These are phyloP conservation scores for Tolypocladium album DNA, from an alignment of 2,329 filamentous ascomycete species.

Conservation along the genomic window DNA sequence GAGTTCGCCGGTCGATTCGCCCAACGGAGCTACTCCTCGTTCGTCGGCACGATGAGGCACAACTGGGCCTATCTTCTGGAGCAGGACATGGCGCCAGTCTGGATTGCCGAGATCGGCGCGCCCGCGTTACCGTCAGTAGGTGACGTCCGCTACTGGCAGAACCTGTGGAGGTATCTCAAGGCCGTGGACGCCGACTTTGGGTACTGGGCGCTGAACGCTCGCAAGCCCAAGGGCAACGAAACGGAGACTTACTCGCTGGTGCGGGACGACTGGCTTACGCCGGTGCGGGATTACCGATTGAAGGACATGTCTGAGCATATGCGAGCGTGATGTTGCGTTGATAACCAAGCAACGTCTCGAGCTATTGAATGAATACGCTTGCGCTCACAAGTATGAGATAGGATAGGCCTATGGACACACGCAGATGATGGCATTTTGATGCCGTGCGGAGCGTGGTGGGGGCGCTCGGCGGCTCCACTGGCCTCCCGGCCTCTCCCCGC, in stretches of 20 bases:
- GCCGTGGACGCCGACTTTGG: conserved; percentile 53
- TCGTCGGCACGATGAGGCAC: conserved; percentile 48
- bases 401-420: too few relatives aligned
- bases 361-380: neutral
- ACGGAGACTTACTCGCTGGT: conserved; percentile 52
- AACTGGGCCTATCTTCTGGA: conserved; percentile 57
- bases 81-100: conserved; percentile 40
- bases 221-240: conserved; percentile 47
- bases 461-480: neutral
- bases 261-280: conserved; percentile 53
- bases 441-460: neutral
- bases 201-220: conserved; percentile 60
- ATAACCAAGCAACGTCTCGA: neutral
- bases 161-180: conserved; percentile 49
- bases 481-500: neutral
- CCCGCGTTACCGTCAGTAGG: conserved; percentile 40
- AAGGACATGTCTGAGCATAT: conserved; percentile 49
- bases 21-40: conserved; percentile 50
- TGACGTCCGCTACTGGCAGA: conserved; percentile 54
- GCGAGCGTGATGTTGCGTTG: conserved; percentile 4
- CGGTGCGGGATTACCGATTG: conserved; percentile 51
- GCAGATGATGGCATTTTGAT: too few relatives aligned
- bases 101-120: conserved; percentile 58
- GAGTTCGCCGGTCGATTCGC: conserved; percentile 48
- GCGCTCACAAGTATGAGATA: neutral